Conservation (phyloP, 192 early-diverging fungal species). For the Umbelopsis sp. region DNA sequence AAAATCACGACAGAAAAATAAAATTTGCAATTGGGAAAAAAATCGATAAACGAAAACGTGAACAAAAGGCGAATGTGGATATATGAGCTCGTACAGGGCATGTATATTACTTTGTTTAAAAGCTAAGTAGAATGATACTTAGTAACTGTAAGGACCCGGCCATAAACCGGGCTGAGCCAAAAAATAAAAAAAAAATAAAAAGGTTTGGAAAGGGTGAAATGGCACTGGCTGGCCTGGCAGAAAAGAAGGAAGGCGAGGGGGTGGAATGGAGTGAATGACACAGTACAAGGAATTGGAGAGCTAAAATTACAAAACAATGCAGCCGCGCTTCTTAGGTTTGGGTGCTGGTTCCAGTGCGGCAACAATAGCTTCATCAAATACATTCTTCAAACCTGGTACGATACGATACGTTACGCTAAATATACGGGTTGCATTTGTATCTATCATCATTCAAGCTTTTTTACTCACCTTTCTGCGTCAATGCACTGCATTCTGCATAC, state of each 20-base stretch:
- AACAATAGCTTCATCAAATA: conserved; percentile 94
- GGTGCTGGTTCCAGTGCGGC: conserved; percentile 85
- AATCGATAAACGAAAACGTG: background rate
- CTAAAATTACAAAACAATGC: conserved; percentile 18
- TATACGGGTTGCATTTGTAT: background rate
- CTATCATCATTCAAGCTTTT: conserved; percentile 46
- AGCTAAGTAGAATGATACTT: background rate
- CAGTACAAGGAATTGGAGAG: background rate
- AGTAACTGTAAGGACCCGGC: background rate
- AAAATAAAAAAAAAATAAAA: background rate
- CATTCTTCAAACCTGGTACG: conserved; percentile 86
- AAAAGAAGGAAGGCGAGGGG: background rate
- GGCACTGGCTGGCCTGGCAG: background rate
- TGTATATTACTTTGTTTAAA: background rate
- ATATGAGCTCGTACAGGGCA: background rate
- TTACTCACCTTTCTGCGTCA: conserved; percentile 90
- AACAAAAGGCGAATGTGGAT: background rate
- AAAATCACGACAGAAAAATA: background rate
- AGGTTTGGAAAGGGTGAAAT: background rate
- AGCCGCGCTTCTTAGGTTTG: conserved; percentile 15
- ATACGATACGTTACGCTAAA: background rate
- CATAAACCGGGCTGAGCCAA: background rate
- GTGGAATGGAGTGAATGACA: background rate
- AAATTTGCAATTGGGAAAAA: background rate
- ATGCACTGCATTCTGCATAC: conserved; percentile 89